Conservation (phyloP, 805 yeast species). For the Sugiyamaella boreocaroliniensis region DNA sequence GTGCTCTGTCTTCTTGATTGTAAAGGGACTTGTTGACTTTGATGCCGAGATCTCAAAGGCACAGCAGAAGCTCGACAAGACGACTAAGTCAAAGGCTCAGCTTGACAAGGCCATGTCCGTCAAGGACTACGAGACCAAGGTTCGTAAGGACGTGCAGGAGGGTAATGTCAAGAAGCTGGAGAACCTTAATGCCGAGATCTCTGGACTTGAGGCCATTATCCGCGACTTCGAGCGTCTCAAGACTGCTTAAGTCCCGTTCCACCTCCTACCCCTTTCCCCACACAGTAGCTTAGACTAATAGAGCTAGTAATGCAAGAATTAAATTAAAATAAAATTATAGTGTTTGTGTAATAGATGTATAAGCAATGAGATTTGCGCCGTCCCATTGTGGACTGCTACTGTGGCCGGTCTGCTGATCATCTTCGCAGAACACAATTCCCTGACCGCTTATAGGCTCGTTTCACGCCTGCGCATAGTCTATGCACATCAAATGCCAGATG, state of each 20-base stretch:
- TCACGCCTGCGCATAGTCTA: background rate
- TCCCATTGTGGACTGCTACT: too few species aligned
- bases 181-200: constrained; percentile 75
- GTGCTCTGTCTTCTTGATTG: constrained; percentile 81
- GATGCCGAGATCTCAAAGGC: constrained; percentile 88
- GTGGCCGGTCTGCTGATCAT: background rate
- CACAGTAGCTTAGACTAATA: background rate
- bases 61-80: constrained; percentile 62
- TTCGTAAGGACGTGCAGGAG: constrained; percentile 73
- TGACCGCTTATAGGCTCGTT: background rate
- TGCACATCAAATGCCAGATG: background rate
- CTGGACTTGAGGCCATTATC: constrained; percentile 81
- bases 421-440: background rate
- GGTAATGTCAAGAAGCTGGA: constrained; percentile 63
- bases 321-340: constrained; percentile 2
- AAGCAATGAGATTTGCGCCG: too few species aligned
- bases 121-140: constrained; percentile 80
- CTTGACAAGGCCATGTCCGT: constrained; percentile 63
- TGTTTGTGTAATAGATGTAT: constrained; percentile 1
- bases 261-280: background rate
- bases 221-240: constrained; percentile 75
- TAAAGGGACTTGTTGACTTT: constrained; percentile 89
- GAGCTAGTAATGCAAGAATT: background rate
- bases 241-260: constrained; percentile 32
- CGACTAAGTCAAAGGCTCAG: constrained; percentile 50